phyloP scores from a whole-genome alignment of 1,284 basidiomycete genomes.

The Boletus nobilissimus region DNA sequence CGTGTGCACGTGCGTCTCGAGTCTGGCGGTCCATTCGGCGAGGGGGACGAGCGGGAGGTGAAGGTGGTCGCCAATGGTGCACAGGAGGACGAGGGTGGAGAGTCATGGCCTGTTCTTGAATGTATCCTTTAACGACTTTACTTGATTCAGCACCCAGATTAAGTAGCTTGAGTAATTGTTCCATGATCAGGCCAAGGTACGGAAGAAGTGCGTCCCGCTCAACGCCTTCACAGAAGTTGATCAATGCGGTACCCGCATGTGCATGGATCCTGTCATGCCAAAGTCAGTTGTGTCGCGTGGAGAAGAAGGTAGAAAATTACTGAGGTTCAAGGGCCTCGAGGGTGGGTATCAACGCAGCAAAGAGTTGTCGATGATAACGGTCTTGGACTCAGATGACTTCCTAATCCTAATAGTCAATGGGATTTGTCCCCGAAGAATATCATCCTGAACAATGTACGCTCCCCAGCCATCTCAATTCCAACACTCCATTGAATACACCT shows the following conservation, averaged over 20 bases:
- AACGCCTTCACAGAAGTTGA: slow-evolving; percentile 89
- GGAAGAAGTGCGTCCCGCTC: slow-evolving; percentile 75
- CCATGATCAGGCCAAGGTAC: slow-evolving; percentile 82
- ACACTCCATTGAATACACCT: too few species aligned
- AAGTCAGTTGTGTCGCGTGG: slow-evolving; percentile 1
- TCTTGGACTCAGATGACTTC: slow-evolving; percentile 80
- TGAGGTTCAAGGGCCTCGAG: slow-evolving; percentile 80
- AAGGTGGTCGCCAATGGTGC: slow-evolving; percentile 20
- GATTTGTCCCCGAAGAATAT: neutral
- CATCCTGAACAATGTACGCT: too few species aligned
- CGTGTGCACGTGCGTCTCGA: too few species aligned
- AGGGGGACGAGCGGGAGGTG: too few species aligned
- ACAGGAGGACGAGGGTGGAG: slow-evolving; percentile 31
- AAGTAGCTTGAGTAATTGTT: slow-evolving; percentile 72
- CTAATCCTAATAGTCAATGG: slow-evolving; percentile 45
- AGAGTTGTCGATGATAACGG: slow-evolving; percentile 72
- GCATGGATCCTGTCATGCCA: slow-evolving; percentile 71
- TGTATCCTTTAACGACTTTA: slow-evolving; percentile 62
- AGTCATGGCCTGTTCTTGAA: too few species aligned
- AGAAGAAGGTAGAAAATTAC: slow-evolving; percentile 51
- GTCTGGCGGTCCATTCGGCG: too few species aligned
- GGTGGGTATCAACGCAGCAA: slow-evolving; percentile 75
- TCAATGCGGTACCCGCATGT: slow-evolving; percentile 86
- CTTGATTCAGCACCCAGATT: slow-evolving; percentile 56
- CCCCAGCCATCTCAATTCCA: too few species aligned